Conservation (phyloP, 805 yeast genomes). For the Ogataea trehaloabstinens region DNA sequence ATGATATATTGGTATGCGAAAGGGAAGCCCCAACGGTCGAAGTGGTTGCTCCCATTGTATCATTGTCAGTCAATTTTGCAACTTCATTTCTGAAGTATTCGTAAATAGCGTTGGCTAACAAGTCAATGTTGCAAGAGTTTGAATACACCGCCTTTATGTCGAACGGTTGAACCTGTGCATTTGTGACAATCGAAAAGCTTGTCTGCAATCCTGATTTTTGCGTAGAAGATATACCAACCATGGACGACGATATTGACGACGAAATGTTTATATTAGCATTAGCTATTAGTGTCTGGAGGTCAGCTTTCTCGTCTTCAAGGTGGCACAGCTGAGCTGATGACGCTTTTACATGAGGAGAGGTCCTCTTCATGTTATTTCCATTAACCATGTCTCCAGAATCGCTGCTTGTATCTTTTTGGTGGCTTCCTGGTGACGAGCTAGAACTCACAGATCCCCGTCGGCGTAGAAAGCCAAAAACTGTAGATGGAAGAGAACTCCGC, state of each 20-base stretch:
- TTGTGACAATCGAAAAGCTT: neutral
- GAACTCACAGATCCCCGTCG: conserved; percentile 1
- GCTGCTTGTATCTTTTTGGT: conserved; percentile 1
- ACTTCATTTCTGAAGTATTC: conserved; percentile 13
- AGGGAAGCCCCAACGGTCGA: conserved; percentile 11
- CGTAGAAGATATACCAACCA: conserved; percentile 7
- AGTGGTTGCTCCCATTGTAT: conserved; percentile 7
- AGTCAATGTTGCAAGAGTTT: conserved; percentile 5
- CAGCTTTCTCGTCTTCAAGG: conserved; percentile 14
- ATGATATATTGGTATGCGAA: conserved; percentile 11
- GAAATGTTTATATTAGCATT: conserved; percentile 4
- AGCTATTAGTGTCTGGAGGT: conserved; percentile 11
- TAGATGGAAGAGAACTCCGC: conserved; percentile 2
- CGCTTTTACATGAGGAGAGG: neutral
- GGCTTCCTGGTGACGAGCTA: too few species aligned
- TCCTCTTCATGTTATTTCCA: neutral
- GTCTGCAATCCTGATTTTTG: conserved; percentile 1
- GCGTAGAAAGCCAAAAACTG: conserved; percentile 16
- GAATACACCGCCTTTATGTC: conserved; percentile 5
- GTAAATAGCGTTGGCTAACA: conserved; percentile 9
- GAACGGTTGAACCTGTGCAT: conserved; percentile 2
- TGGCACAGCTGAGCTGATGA: conserved; percentile 5
- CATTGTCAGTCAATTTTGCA: conserved; percentile 8
- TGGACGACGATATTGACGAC: conserved; percentile 11
- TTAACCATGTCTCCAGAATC: conserved; percentile 1